Conservation (phyloP, 2,329 filamentous ascomycete species). For the Huntiella savannae region DNA sequence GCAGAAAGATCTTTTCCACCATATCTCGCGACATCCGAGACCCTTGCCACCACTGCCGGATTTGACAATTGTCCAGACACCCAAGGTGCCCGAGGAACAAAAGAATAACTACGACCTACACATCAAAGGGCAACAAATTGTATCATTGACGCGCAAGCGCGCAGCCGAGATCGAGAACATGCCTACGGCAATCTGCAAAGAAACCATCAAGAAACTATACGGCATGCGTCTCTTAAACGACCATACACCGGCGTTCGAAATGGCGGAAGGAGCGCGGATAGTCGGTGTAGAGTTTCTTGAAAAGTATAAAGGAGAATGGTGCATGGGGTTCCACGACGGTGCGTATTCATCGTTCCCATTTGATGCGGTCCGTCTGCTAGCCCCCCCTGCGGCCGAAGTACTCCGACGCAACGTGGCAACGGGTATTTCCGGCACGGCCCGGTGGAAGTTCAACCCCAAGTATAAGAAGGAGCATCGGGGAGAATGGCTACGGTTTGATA, state of each 20-base stretch:
- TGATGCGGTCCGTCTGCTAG: conserved; percentile 29
- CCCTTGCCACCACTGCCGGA: conserved; percentile 31
- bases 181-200: conserved; percentile 26
- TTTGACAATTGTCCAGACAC: conserved; percentile 28
- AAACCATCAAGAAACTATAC: conserved; percentile 28
- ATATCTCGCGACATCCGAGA: conserved; percentile 33
- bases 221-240: conserved; percentile 28
- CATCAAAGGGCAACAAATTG: conserved; percentile 22
- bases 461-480: conserved; percentile 16
- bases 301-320: conserved; percentile 36
- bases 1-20: conserved; percentile 31
- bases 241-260: conserved; percentile 25
- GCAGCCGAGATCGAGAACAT: conserved; percentile 22
- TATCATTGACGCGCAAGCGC: conserved; percentile 25
- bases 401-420: conserved; percentile 26
- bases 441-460: conserved; percentile 34
- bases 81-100: conserved; percentile 21
- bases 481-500: conserved; percentile 42
- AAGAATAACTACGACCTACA: conserved; percentile 35
- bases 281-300: conserved; percentile 31
- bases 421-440: conserved; percentile 28
- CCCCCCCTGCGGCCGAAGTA: conserved; percentile 25
- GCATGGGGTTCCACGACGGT: conserved; percentile 37
- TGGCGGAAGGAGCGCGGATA: conserved; percentile 29
- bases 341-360: conserved; percentile 29